phyloP scores from a whole-genome alignment of 2,329 filamentous ascomycete genomes.

The Paecilomyces niveus region DNA sequence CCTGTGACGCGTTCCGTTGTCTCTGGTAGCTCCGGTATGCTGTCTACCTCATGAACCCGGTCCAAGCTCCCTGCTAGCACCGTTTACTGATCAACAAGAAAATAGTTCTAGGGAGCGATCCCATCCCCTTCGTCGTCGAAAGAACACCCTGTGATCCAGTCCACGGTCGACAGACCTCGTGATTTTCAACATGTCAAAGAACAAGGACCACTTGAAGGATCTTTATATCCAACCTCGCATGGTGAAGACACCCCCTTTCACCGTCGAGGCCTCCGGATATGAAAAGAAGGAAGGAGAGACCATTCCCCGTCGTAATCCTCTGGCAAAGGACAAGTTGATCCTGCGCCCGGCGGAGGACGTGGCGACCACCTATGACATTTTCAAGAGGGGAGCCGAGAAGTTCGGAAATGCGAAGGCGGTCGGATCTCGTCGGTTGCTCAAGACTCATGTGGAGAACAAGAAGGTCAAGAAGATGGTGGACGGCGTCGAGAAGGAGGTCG shows the following conservation, averaged over 20 bases:
- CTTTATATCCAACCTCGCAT: constrained; percentile 41
- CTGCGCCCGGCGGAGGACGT: constrained; percentile 61
- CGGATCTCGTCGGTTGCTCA: constrained; percentile 66
- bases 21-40: background rate
- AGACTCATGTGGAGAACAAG: constrained; percentile 76
- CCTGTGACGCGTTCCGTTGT: background rate
- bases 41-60: background rate
- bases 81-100: background rate
- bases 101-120: background rate
- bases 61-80: background rate
- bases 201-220: constrained; percentile 11
- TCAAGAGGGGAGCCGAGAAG: constrained; percentile 59
- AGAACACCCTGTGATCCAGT: background rate
- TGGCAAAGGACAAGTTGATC: constrained; percentile 63
- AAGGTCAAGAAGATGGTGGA: constrained; percentile 85
- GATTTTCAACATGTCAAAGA: constrained; percentile 23
- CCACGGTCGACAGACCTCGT: background rate
- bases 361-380: constrained; percentile 70
- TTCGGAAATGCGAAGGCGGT: constrained; percentile 59
- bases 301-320: constrained; percentile 67
- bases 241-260: constrained; percentile 65
- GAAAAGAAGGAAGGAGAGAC: constrained; percentile 72
- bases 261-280: constrained; percentile 62
- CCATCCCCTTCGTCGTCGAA: background rate
- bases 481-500: constrained; percentile 68